Percentiles rank a stretch among this genome's conserved stretches.
These are phyloP conservation scores for Silene vulgaris DNA, from an alignment of 179 eudicot genomes.

Conservation along the genomic window DNA sequence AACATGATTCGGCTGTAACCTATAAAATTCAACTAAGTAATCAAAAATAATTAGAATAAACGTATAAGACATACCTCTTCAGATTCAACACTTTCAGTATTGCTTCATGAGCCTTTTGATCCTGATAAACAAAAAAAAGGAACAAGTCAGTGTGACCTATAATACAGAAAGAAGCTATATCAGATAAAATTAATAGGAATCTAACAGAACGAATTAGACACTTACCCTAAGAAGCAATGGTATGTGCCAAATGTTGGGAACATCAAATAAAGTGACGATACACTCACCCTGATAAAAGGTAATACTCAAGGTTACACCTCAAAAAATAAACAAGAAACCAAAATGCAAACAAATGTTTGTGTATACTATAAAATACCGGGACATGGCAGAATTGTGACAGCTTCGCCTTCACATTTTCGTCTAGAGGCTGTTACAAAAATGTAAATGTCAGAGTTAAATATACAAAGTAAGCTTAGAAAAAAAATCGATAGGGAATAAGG, in stretches of 20 bases:
- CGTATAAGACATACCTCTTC: constrained; percentile 47
- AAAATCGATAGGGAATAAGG: neutral
- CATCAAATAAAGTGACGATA: constrained; percentile 78
- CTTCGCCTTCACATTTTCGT: constrained; percentile 68
- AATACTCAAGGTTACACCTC: constrained; percentile 6
- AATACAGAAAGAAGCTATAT: neutral
- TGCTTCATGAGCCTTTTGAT: constrained; percentile 91
- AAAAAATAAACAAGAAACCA: neutral
- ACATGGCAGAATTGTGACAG: constrained; percentile 93
- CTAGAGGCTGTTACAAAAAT: constrained; percentile 41
- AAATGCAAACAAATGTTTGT: neutral
- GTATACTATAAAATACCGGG: constrained; percentile 45
- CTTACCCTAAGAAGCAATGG: constrained; percentile 88
- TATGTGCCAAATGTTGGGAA: constrained; percentile 93
- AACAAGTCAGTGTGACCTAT: neutral
- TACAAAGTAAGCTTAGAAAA: neutral
- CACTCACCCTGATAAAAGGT: constrained; percentile 47
- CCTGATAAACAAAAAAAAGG: constrained; percentile 37
- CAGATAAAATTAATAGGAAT: neutral
- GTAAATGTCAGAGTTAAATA: constrained; percentile 7
- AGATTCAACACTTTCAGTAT: constrained; percentile 78
- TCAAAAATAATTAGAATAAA: constrained; percentile 11
- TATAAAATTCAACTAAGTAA: neutral
- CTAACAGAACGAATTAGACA: neutral
- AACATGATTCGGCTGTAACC: constrained; percentile 2